phyloP scores from a whole-genome alignment of 345 rosid species.

The Citrus maxima region DNA sequence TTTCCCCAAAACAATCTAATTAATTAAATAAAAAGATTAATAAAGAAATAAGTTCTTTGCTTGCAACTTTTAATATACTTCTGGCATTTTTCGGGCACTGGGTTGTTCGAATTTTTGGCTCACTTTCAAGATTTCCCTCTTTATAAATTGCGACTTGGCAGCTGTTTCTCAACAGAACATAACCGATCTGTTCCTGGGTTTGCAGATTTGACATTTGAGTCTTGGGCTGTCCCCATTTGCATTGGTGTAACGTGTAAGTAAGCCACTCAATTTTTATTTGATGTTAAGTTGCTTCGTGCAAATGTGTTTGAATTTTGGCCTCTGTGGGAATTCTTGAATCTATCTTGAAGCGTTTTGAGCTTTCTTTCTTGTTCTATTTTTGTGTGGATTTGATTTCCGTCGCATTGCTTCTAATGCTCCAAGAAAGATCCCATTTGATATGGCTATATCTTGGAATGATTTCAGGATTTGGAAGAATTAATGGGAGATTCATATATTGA shows the following conservation, averaged over 20 bases:
- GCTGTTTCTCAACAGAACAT: background rate
- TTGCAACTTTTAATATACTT: background rate
- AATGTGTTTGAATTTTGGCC: background rate
- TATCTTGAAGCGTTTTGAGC: background rate
- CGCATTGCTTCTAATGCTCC: background rate
- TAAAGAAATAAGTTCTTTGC: background rate
- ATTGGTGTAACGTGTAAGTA: slow-evolving; percentile 13
- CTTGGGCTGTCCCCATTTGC: slow-evolving; percentile 21
- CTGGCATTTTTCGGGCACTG: slow-evolving; percentile 21
- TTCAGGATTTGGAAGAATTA: slow-evolving; percentile 21
- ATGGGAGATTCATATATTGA: slow-evolving; percentile 39
- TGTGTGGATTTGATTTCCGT: background rate
- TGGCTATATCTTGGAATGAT: background rate
- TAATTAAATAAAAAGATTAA: background rate
- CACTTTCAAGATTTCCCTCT: slow-evolving; percentile 1
- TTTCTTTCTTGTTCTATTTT: background rate
- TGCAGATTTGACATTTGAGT: slow-evolving; percentile 20
- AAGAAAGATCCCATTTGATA: background rate
- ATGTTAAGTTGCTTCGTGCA: background rate
- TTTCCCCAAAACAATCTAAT: slow-evolving; percentile 7
- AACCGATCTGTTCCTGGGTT: slow-evolving; percentile 23
- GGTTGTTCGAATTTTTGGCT: slow-evolving; percentile 15
- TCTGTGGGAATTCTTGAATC: background rate
- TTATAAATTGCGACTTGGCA: slow-evolving; percentile 20
- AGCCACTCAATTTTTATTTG: slow-evolving; percentile 8